Evolutionary conservation across 768 basidiomycete species (phyloP).

Genomic region (Ramaria sp.): DNA sequence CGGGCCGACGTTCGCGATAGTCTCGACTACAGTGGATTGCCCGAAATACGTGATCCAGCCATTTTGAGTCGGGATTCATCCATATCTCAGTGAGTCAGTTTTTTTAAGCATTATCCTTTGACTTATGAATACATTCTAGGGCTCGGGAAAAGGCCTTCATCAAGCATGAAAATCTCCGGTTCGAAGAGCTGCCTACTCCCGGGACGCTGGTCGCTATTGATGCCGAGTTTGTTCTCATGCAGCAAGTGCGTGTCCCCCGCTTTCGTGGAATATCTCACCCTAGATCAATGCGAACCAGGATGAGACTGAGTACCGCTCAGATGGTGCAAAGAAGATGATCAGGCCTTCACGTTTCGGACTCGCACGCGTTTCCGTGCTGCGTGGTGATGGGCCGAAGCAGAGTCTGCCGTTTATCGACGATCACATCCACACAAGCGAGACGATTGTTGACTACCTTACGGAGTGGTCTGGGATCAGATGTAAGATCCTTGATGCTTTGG

Average conservation of each 20-base stretch:
- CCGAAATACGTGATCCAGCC: conserved; percentile 54
- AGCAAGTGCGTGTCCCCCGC: conserved; percentile 46
- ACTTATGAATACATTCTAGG: conserved; percentile 26
- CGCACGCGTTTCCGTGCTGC: conserved; percentile 87
- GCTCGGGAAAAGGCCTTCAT: conserved; percentile 64
- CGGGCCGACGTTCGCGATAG: conserved; percentile 47
- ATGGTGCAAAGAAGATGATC: conserved; percentile 87
- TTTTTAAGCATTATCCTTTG: background rate
- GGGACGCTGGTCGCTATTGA: conserved; percentile 92
- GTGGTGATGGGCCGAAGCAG: conserved; percentile 72
- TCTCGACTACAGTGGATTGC: conserved; percentile 57
- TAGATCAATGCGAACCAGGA: conserved; percentile 39
- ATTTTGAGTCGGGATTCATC: conserved; percentile 83
- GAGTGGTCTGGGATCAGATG: conserved; percentile 95
- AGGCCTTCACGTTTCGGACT: conserved; percentile 86
- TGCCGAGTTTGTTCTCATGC: conserved; percentile 96
- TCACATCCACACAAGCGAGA: conserved; percentile 93
- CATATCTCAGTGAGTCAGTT: conserved; percentile 57
- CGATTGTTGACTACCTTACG: conserved; percentile 92
- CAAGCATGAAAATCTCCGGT: conserved; percentile 65
- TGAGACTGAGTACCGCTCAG: conserved; percentile 90
- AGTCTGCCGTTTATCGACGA: conserved; percentile 95
- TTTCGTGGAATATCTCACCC: background rate
- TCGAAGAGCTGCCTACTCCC: conserved; percentile 70
- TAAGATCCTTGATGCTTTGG: conserved; percentile 26